phyloP scores from a whole-genome alignment of 768 basidiomycete genomes.

The Leccinum incarnatum region DNA sequence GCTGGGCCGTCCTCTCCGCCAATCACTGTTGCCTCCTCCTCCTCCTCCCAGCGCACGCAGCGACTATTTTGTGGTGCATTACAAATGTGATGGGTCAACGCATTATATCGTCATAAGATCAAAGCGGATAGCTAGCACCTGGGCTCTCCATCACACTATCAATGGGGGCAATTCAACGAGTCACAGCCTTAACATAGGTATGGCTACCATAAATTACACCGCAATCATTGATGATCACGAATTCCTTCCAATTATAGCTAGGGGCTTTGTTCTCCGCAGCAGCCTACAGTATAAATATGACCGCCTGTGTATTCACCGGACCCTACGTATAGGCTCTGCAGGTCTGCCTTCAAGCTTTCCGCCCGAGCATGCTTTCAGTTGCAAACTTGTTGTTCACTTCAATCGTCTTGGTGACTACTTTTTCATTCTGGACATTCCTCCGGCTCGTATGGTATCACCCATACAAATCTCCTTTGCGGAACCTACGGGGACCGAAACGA shows the following conservation, averaged over 20 bases:
- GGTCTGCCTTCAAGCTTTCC: neutral
- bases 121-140: neutral
- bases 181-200: neutral
- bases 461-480: conserved; percentile 42
- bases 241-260: neutral
- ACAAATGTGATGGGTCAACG: neutral
- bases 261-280: neutral
- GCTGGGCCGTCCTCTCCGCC: too few relatives aligned
- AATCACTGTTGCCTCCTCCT: too few relatives aligned
- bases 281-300: neutral
- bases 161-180: neutral
- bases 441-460: conserved; percentile 29
- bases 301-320: neutral
- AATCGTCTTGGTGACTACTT: conserved; percentile 19
- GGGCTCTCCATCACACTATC: too few relatives aligned
- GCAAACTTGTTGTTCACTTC: neutral
- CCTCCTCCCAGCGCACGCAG: too few relatives aligned
- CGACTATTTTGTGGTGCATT: neutral
- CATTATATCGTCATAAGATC: neutral
- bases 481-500: conserved; percentile 50
- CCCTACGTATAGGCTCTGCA: neutral
- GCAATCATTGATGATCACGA: too few relatives aligned
- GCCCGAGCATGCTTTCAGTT: neutral
- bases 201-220: too few relatives aligned
- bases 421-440: conserved; percentile 33